Evolutionary conservation across 108 stramenopile genomes (phyloP).

Genomic region (Cylindrotheca closterium): DNA sequence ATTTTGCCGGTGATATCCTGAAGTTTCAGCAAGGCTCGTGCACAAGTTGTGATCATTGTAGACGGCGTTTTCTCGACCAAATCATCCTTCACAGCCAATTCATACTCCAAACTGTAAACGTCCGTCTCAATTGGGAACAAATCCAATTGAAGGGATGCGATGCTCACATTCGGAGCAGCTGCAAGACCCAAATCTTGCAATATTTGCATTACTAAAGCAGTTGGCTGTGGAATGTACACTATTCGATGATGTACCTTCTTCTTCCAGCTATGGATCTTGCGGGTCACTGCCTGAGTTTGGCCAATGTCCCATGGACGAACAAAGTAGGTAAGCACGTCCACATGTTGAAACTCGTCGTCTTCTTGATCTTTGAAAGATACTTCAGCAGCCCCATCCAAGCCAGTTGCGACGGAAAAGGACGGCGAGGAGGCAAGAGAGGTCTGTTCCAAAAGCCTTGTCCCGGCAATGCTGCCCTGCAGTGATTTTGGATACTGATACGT

Average conservation of each 20-base stretch:
- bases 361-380: constrained; percentile 1
- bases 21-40: constrained; percentile 70
- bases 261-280: constrained; percentile 16
- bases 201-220: constrained; percentile 34
- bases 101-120: constrained; percentile 43
- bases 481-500: constrained; percentile 33
- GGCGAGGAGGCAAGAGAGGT: neutral
- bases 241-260: constrained; percentile 41
- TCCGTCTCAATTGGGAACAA: constrained; percentile 55
- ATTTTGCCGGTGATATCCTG: constrained; percentile 72
- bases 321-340: constrained; percentile 59
- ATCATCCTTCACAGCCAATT: constrained; percentile 35
- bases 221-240: constrained; percentile 52
- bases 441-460: constrained; percentile 20
- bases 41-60: constrained; percentile 55
- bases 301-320: constrained; percentile 24
- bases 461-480: constrained; percentile 28
- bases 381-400: neutral
- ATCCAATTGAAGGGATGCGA: constrained; percentile 47
- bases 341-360: constrained; percentile 15
- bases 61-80: constrained; percentile 65
- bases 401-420: neutral
- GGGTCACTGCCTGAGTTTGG: constrained; percentile 4
- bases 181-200: constrained; percentile 20
- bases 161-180: constrained; percentile 24